Base-by-base conservation (phyloP, 2,329 filamentous ascomycete genomes). In the Pyrenophora seminiperda region DNA sequence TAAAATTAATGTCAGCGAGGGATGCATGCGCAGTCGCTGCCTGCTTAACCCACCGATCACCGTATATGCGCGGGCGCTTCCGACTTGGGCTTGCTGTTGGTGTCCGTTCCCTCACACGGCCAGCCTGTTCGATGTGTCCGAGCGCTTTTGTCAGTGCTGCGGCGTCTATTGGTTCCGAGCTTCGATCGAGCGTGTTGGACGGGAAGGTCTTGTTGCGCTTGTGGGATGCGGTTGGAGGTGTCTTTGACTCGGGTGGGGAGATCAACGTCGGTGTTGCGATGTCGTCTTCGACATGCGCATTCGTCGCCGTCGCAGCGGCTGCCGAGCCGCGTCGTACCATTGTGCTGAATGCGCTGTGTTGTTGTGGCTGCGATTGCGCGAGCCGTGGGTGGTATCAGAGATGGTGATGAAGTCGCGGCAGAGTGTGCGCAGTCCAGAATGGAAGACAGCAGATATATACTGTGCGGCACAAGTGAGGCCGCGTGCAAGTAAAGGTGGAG, bases 1-100 rank as follows among this genome's bases (percentile, higher is more conserved):
- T 96, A 69, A 3, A 17, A 39, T 2, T 7, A 11, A 11, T 9
- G 38, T 60, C 17, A 56, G 55, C 14, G 9, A 32, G 17, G 7
- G 7, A 13, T 7, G 9, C n/a, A 3, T 2, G 5, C 11, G 15
- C 22, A 18, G 22, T 9, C n/a, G 14, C 19, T 19, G 15, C 19
- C n/a, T 20, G 24, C 34, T 30, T 34, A 42, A 54, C 58, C 58
- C 42, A 72, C 75, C 76, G 73, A 56, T 79, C 76, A 42, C 83
- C 84, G 66, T 88, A 87, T 14, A 88, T 77, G 55, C 85, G 79
- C 70, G 87, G 85, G 57, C 85, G 79, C 73, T 89, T 89, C 54
- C 86, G 78, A 68, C 84, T 87, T 4, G 86, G 86, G 69, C 85
- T 89, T 22, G 82, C 80, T 34, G 78, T 81, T 3, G 86, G 85